phyloP scores from a whole-genome alignment of 768 basidiomycete species.

The Amanita rubescens region DNA sequence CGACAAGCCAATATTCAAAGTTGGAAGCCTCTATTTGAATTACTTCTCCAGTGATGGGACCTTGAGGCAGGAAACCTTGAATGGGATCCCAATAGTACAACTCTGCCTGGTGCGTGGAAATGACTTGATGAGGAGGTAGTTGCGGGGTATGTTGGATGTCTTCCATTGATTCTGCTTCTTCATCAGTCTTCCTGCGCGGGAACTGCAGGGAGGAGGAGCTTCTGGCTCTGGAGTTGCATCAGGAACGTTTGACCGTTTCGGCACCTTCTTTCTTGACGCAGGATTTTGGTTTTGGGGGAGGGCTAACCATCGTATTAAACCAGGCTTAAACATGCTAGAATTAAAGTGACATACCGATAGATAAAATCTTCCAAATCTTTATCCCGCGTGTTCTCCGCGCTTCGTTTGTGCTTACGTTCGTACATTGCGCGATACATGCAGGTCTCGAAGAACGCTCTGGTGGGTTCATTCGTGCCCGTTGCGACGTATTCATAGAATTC shows the following conservation, averaged over 20 bases:
- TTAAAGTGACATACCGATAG: slow-evolving; percentile 49
- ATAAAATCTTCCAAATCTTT: slow-evolving; percentile 73
- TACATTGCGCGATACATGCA: slow-evolving; percentile 96
- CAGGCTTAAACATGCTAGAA: not conserved
- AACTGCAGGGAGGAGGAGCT: slow-evolving; percentile 4
- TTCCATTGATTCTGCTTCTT: not conserved
- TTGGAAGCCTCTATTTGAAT: slow-evolving; percentile 32
- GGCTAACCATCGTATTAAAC: slow-evolving; percentile 18
- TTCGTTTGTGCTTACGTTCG: slow-evolving; percentile 79
- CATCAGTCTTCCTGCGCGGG: slow-evolving; percentile 1
- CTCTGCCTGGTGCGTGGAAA: slow-evolving; percentile 40
- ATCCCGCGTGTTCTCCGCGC: slow-evolving; percentile 62
- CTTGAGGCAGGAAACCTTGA: slow-evolving; percentile 45
- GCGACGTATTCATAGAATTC: slow-evolving; percentile 94
- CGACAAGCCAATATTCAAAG: slow-evolving; percentile 56
- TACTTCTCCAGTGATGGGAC: slow-evolving; percentile 48
- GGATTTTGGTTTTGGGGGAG: slow-evolving; percentile 23
- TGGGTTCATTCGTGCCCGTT: slow-evolving; percentile 68
- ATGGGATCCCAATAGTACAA: slow-evolving; percentile 59
- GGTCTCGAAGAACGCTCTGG: slow-evolving; percentile 83
- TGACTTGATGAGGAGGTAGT: slow-evolving; percentile 5
- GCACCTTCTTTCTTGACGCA: slow-evolving; percentile 10
- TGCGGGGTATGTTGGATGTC: not conserved
- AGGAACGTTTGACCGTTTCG: not conserved
- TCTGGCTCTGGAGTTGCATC: not conserved